These are phyloP conservation scores for Lasiosphaeria ovina DNA, from an alignment of 495 filamentous ascomycete genomes.

Conservation along the genomic window DNA sequence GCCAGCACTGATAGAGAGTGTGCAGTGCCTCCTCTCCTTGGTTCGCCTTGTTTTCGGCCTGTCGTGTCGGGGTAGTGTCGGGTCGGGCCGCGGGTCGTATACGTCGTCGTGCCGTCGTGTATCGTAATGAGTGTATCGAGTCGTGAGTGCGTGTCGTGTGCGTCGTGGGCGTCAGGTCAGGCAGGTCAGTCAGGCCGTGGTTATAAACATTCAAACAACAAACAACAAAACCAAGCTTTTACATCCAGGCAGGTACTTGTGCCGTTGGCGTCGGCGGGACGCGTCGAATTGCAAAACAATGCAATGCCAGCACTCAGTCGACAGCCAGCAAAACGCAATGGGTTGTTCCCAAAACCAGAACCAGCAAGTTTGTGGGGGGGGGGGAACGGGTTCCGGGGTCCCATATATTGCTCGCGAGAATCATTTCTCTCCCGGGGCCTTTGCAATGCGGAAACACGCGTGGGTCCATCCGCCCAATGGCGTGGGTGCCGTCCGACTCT, in stretches of 20 bases:
- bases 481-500: neutral
- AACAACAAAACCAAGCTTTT: too few relatives aligned
- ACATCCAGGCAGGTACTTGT: neutral
- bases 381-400: slow-evolving; percentile 7
- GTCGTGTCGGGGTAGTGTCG: too few relatives aligned
- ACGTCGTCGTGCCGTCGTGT: too few relatives aligned
- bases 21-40: too few relatives aligned
- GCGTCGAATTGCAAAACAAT: slow-evolving; percentile 26
- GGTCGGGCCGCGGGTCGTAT: too few relatives aligned
- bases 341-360: slow-evolving; percentile 16
- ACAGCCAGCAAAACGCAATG: slow-evolving; percentile 1
- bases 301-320: slow-evolving; percentile 12
- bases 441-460: slow-evolving; percentile 17
- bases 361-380: slow-evolving; percentile 22
- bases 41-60: too few relatives aligned
- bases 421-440: slow-evolving; percentile 21
- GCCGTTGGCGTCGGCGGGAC: slow-evolving; percentile 1
- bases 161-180: too few relatives aligned
- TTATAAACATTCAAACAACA: too few relatives aligned
- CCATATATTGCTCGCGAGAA: slow-evolving; percentile 21
- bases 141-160: too few relatives aligned
- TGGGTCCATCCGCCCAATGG: slow-evolving; percentile 5
- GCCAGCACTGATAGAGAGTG: neutral
- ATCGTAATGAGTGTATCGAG: too few relatives aligned
- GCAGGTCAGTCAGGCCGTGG: too few relatives aligned